Base-by-base conservation (phyloP, 2,329 filamentous ascomycete genomes). In the Didymella lethalis region DNA sequence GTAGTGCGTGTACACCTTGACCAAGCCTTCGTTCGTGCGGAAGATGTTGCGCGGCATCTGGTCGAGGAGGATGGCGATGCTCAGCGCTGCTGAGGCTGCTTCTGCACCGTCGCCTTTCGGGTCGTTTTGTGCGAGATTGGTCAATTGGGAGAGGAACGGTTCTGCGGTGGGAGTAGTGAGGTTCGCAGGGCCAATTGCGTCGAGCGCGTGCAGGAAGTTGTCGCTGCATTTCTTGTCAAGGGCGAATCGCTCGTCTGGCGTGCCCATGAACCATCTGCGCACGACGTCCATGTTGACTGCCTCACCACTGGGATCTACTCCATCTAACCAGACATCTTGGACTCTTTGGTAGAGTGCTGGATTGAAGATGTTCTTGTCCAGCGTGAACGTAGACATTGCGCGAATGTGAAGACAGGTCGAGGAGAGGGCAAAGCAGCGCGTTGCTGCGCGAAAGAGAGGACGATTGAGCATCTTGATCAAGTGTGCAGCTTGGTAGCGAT, bases 11-110 rank as follows among this genome's bases (percentile, higher is more conserved):
- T 88, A 89, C 3, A 84, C 79, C 2, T 83, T 62, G 0, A 78
- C 71, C 25, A 84, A 73, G 0, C 78, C 75, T 0, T 68, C 63
- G 7, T 66, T 65, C 0, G 79, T 81, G 14, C 88, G 85, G 74
- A 84, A 87, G 62, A 85, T 80, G 68, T 90, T 89, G 2, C 88
- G 83, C 0, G 87, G 80, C 41, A 89, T 79, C 67, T 90, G 87
- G 62, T 90, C 88, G 2, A 90, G 80, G 2, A 90, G 78, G 2
- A 90, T 64, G 5, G 86, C 66, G 0, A 89, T 70, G 44, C 80
- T 79, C 2, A 90, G 75, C 12, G 79, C 70, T 4, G 74, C 76
- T 48, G 76, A 74, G 0, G 75, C 76, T 1, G 63, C 70, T 31
- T 68, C 59, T 44, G 64, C 62, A 12, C 66, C 66, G 23, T 73